phyloP scores from a whole-genome alignment of 1,284 basidiomycete species.

The Tilletia horrida region DNA sequence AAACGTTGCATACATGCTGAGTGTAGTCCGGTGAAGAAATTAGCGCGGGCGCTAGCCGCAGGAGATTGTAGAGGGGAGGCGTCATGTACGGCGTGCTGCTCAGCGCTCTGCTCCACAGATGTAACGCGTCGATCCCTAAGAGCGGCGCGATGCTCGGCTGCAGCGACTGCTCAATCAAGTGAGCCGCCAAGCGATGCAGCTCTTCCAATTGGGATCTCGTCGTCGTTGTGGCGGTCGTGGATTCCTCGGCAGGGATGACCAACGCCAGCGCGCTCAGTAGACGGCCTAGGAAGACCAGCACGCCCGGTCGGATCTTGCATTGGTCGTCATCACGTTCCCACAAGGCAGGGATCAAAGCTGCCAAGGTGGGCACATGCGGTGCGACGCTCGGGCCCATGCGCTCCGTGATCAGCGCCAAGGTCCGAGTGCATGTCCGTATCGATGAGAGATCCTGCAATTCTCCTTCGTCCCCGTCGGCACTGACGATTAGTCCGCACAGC shows the following conservation, averaged over 20 bases:
- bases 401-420: conserved; percentile 49
- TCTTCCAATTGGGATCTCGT: conserved; percentile 29
- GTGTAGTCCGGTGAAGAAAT: conserved; percentile 46
- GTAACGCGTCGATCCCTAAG: conserved; percentile 48
- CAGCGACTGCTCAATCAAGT: conserved; percentile 43
- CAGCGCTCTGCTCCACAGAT: conserved; percentile 48
- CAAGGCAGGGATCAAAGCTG: conserved; percentile 43
- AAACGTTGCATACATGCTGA: conserved; percentile 44
- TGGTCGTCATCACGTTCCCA: conserved; percentile 48
- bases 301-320: conserved; percentile 43
- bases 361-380: conserved; percentile 40
- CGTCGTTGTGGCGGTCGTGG: neutral
- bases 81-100: conserved; percentile 43
- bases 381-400: conserved; percentile 45
- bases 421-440: conserved; percentile 47
- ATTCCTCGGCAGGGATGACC: conserved; percentile 27
- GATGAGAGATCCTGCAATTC: conserved; percentile 47
- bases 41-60: conserved; percentile 34
- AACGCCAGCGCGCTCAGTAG: conserved; percentile 44
- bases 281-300: conserved; percentile 49
- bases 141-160: conserved; percentile 34
- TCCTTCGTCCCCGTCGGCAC: conserved; percentile 17
- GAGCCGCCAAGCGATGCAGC: conserved; percentile 44
- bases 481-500: conserved; percentile 38
- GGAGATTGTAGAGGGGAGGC: conserved; percentile 39